Conservation (phyloP, 202 grass and related monocot genomes). For the Alloteropsis angusta region DNA sequence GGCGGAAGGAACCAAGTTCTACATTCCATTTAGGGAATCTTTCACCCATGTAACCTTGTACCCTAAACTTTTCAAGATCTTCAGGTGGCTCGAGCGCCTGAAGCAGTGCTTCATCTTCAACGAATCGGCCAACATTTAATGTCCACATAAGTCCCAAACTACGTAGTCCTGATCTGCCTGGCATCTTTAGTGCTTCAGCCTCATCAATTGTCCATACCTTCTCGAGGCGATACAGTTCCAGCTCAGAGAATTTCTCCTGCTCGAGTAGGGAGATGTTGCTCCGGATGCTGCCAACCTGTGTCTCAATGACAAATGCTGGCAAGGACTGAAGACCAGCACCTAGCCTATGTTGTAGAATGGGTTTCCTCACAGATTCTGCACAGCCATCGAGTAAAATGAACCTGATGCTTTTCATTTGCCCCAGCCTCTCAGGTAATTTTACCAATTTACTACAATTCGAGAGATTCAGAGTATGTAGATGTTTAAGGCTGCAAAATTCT, state of each 20-base stretch:
- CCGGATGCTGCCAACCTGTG: neutral
- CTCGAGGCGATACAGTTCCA: constrained; percentile 11
- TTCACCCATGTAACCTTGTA: constrained; percentile 15
- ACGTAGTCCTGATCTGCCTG: neutral
- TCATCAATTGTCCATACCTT: neutral
- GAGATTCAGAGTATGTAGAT: constrained; percentile 1
- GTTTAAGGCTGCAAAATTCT: neutral
- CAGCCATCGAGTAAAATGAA: constrained; percentile 5
- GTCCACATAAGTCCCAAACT: constrained; percentile 17
- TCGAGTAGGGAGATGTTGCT: neutral
- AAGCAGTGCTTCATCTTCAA: neutral
- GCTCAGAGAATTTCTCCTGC: neutral
- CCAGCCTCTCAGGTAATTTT: neutral
- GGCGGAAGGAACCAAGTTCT: neutral
- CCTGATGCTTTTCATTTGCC: neutral
- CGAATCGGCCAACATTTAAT: neutral
- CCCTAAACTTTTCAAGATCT: neutral
- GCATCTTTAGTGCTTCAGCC: neutral
- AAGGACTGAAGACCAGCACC: constrained; percentile 9
- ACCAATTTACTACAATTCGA: neutral
- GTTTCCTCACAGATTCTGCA: neutral
- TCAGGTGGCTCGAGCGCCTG: neutral
- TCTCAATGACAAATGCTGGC: neutral
- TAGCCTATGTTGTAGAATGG: neutral
- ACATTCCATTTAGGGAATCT: neutral